Evolutionary conservation across 257 asterid genomes (phyloP), one percentile per base, ranked within the genome.

Genomic region (Nicotiana noctiflora): DNA sequence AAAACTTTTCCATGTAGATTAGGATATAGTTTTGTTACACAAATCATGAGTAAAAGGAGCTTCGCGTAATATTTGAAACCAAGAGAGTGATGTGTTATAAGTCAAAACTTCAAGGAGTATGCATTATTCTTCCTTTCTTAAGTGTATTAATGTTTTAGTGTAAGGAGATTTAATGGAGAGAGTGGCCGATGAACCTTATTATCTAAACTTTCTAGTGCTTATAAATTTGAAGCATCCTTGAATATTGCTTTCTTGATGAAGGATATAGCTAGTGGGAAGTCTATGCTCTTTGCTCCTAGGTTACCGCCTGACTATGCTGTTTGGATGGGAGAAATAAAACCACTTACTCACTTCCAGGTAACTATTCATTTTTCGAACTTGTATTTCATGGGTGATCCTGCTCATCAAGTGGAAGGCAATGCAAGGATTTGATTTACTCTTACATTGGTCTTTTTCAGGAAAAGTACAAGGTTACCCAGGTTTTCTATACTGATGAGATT

Each of bases 261-360:
- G 98, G 98, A 95, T 90, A 83, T 95, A 77, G 91, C 93, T 56
- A 93, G 83, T 79, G 97, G 99, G 83, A 89, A 89, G 61, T 88
- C 97, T 55, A 84, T 92, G 81, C 92, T 95, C 53, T 95, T 95
- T 95, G 91, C 90, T 86, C 98, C 98, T 1, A 91, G 98, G 83
- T 86, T 95, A 81, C 97, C 97, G 60, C 84, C 89, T 85, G 95
- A 90, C 1, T 95, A 95, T 88, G 97, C 97, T 51, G 90, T 93
- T 86, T 95, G 99, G 99, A 79, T 92, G 94, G 98, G 99, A 77
- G 89, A 93, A 85, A 93, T 95, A 86, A 92, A 93, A 90, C 89
- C 94, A 34, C 46, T 83, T 66, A 81, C 97, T 83, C 85, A 90
- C 91, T 93, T 90, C 91, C 92, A 95, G 98, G 97, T 93, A 81